These are phyloP conservation scores for Mentha longifolia DNA, from an alignment of 257 asterid species.

Conservation along the genomic window DNA sequence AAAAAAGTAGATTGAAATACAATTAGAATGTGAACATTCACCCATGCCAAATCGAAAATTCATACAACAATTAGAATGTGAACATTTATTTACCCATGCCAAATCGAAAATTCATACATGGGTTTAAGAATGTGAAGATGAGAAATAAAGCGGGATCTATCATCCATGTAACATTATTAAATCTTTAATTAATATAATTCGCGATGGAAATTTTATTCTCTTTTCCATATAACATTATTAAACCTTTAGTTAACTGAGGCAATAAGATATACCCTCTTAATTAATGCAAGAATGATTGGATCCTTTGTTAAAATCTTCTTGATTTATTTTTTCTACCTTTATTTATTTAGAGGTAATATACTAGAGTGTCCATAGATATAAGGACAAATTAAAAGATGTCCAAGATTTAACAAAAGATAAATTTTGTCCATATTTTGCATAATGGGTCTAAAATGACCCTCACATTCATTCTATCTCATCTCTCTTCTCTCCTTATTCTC, in stretches of 20 bases:
- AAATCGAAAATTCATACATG: background rate
- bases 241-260: background rate
- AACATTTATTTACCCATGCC: background rate
- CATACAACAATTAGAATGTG: background rate
- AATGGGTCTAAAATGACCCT: no score
- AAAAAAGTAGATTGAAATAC: no score
- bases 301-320: background rate
- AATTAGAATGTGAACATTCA: no score
- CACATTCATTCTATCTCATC: no score
- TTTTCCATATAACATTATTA: background rate
- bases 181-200: no score
- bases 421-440: no score
- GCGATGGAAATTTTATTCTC: conserved; percentile 13
- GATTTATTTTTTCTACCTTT: no score
- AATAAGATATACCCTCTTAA: background rate
- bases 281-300: background rate
- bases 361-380: no score
- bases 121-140: background rate
- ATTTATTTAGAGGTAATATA: no score
- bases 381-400: no score
- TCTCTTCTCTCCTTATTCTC: no score
- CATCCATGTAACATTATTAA: background rate
- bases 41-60: background rate
- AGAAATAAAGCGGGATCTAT: background rate
- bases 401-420: no score